Evolutionary conservation across 1,139 yeast species (phyloP), one percentile per base, ranked within the genome.

Genomic region (Suhomyces bokatorum): DNA sequence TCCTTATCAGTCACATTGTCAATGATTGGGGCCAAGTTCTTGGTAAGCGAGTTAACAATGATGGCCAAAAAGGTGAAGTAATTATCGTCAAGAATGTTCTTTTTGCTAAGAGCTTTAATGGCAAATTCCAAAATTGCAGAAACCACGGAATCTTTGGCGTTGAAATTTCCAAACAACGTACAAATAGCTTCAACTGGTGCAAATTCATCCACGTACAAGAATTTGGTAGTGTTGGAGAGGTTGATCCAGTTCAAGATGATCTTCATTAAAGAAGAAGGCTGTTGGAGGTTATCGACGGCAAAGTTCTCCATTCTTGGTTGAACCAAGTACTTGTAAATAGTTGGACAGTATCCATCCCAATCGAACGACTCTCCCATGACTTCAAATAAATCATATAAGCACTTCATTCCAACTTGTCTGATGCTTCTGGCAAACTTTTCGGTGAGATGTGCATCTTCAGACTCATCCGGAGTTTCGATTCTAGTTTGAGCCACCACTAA

Each of bases 281-380:
- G 90, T 57, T 89, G 95, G 37, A 87, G 70, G 59, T 91, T 91
- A 56, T 87, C 96, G 34, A 69, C 75, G 3, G 86, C 85, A 62
- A 91, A 90, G 20, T 76, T 71, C 1, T 54, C 67, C 55, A 93
- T 70, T 56, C 95, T 79, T 11, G 96, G 91, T 17, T 60, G 57
- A n/a, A 93, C 69, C 31, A 90, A 69, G 35, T 69, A 59, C 3
- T 67, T 60, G 57, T 78, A 85, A 10, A 93, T 75, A 2, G 68
- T 55, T 4, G 72, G 70, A 40, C 80, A 75, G 55, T 79, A 79
- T 0, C 63, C 58, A 10, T 63, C 63, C 97, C 97, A 90, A 37
- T 74, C 64, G 45, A 72, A 73, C 29, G 60, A 53, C 3, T 73
- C 70, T 10, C 77, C 83, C 42, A 83, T 58, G 17, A 67, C 62